A percentile compares a stretch with the other conserved stretches of the same genome.
Evolutionary conservation across 2,329 filamentous ascomycete genomes (phyloP).

Genomic region (Cladosporium cucumerinum): DNA sequence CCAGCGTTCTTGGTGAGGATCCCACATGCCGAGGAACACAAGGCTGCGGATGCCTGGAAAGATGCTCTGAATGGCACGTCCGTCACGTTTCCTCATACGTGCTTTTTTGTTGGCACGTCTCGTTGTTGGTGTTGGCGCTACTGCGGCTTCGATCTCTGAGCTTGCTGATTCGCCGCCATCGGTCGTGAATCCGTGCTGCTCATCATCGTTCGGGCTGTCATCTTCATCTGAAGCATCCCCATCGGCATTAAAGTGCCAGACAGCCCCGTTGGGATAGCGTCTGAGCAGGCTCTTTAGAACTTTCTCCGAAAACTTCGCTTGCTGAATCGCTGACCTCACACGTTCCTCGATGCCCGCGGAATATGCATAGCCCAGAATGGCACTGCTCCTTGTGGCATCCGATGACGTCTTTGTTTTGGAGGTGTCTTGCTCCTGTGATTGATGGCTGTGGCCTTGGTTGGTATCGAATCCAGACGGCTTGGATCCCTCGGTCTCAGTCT

Average conservation of each 20-base stretch:
- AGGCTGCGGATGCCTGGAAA: slow-evolving; percentile 49
- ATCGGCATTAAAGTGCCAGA: slow-evolving; percentile 27
- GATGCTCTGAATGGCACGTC: slow-evolving; percentile 27
- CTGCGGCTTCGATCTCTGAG: background rate
- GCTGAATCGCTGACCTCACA: background rate
- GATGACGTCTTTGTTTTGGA: background rate
- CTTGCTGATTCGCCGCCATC: background rate
- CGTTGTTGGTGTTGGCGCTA: background rate
- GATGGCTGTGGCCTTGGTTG: background rate
- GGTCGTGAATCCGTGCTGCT: background rate
- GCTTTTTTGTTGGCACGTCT: background rate
- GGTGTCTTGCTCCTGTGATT: background rate
- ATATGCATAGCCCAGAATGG: slow-evolving; percentile 5
- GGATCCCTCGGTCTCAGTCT: slow-evolving; percentile 1
- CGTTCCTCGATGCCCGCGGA: background rate
- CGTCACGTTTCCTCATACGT: slow-evolving; percentile 17
- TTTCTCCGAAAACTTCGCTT: slow-evolving; percentile 17
- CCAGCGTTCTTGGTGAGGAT: slow-evolving; percentile 40
- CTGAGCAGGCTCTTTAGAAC: slow-evolving; percentile 25
- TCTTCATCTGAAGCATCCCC: slow-evolving; percentile 15
- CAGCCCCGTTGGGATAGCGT: slow-evolving; percentile 24
- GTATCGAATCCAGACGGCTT: background rate
- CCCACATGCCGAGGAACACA: slow-evolving; percentile 52
- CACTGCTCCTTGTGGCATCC: background rate
- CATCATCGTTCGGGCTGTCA: background rate